Conservation (phyloP, 768 basidiomycete species). For the Mrakia blollopis region DNA sequence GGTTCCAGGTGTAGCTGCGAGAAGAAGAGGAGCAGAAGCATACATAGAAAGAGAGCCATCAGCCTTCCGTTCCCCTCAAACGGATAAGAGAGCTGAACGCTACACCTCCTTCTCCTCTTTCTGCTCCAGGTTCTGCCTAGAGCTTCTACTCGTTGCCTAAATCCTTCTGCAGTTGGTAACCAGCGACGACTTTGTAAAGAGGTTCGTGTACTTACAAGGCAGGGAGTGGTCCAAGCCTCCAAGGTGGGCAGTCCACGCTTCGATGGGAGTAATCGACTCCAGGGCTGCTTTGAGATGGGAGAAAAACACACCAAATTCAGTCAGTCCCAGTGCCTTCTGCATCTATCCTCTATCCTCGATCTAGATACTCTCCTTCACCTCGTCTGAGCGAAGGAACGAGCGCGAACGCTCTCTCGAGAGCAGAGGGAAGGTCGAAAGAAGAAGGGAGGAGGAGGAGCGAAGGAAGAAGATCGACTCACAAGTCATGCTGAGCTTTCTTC, state of each 20-base stretch:
- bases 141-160: not conserved
- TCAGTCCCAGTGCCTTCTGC: too few species aligned
- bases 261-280: slow-evolving; percentile 23
- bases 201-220: slow-evolving; percentile 12
- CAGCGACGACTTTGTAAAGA: not conserved
- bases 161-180: not conserved
- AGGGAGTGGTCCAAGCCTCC: slow-evolving; percentile 20
- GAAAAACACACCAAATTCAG: too few species aligned
- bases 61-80: not conserved
- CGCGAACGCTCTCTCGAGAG: too few species aligned
- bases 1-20: slow-evolving; percentile 28
- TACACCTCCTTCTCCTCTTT: too few species aligned
- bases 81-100: not conserved
- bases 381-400: too few species aligned
- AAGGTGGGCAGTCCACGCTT: slow-evolving; percentile 29
- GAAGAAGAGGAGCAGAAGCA: not conserved
- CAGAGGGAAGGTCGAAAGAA: not conserved
- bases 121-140: too few species aligned
- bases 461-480: too few species aligned
- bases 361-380: too few species aligned
- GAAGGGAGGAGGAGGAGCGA: too few species aligned
- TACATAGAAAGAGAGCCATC: not conserved
- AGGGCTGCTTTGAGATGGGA: not conserved
- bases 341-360: too few species aligned
- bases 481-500: too few species aligned